Evolutionary conservation across 352 stramenopile species (phyloP).

Genomic region (Elongisporangium undulatum): DNA sequence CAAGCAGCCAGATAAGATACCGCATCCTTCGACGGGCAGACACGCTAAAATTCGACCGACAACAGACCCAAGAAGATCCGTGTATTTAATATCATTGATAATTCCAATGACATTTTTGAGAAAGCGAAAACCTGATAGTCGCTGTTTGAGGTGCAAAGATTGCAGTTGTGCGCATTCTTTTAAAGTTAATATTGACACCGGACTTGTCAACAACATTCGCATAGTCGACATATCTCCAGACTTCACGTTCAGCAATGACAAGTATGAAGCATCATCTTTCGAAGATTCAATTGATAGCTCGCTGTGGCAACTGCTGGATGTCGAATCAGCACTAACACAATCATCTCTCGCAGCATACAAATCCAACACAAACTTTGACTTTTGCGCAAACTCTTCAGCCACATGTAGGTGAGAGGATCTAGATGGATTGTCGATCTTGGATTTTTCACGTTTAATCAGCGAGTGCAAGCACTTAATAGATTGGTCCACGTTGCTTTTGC

Average conservation of each 20-base stretch:
- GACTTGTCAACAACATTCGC: slow-evolving; percentile 9
- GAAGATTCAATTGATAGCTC: not conserved
- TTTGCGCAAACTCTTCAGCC: slow-evolving; percentile 18
- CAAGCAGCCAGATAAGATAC: slow-evolving; percentile 17
- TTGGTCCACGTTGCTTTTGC: slow-evolving; percentile 24
- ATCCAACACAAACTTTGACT: slow-evolving; percentile 23
- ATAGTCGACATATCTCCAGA: slow-evolving; percentile 3
- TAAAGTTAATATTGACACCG: slow-evolving; percentile 13
- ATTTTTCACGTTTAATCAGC: slow-evolving; percentile 10
- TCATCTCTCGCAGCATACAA: not conserved
- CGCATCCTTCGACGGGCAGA: slow-evolving; percentile 16
- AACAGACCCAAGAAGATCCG: slow-evolving; percentile 25
- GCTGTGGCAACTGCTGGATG: not conserved
- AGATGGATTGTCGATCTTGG: not conserved
- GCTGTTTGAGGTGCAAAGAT: slow-evolving; percentile 26
- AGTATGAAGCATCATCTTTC: not conserved
- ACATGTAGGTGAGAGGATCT: slow-evolving; percentile 24
- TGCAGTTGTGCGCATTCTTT: slow-evolving; percentile 25
- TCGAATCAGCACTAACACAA: not conserved
- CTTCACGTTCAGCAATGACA: not conserved
- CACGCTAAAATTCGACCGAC: slow-evolving; percentile 26
- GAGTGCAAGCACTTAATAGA: slow-evolving; percentile 35
- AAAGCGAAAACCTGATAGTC: slow-evolving; percentile 27
- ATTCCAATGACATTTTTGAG: slow-evolving; percentile 9
- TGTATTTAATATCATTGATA: slow-evolving; percentile 12